These are phyloP conservation scores for Hypholoma fasciculare DNA, from an alignment of 768 basidiomycete genomes.

Conservation along the genomic window DNA sequence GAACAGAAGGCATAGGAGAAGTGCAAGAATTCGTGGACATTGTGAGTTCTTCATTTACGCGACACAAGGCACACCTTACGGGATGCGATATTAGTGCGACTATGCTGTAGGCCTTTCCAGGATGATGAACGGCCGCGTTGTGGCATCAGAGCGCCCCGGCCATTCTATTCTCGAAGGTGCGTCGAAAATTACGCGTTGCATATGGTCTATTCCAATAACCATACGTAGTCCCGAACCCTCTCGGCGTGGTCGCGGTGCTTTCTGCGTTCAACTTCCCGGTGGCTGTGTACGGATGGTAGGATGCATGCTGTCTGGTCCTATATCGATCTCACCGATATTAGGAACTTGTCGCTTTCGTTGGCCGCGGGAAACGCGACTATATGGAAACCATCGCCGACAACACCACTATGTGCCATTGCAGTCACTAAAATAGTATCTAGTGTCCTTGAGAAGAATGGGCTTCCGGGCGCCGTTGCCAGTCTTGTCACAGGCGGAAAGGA, in stretches of 20 bases:
- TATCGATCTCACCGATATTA: slow-evolving; percentile 27
- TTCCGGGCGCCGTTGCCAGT: slow-evolving; percentile 82
- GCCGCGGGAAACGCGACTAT: slow-evolving; percentile 91
- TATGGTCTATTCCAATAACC: slow-evolving; percentile 16
- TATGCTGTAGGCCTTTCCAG: slow-evolving; percentile 91
- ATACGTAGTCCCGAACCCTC: slow-evolving; percentile 81
- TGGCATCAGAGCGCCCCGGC: slow-evolving; percentile 87
- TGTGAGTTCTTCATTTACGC: slow-evolving; percentile 47
- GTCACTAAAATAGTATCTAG: slow-evolving; percentile 80
- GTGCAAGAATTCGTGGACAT: slow-evolving; percentile 96
- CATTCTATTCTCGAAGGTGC: slow-evolving; percentile 89
- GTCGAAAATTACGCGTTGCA: slow-evolving; percentile 11
- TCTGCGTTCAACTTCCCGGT: slow-evolving; percentile 98
- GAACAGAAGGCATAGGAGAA: slow-evolving; percentile 88
- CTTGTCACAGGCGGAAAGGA: slow-evolving; percentile 85
- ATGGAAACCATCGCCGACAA: slow-evolving; percentile 94
- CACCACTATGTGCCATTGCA: slow-evolving; percentile 89
- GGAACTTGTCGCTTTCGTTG: slow-evolving; percentile 89
- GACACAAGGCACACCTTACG: slow-evolving; percentile 3
- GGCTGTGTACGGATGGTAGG: slow-evolving; percentile 87
- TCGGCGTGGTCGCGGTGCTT: slow-evolving; percentile 70
- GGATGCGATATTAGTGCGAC: slow-evolving; percentile 64
- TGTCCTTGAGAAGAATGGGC: slow-evolving; percentile 79
- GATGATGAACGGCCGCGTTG: slow-evolving; percentile 90
- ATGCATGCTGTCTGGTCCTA: slow-evolving; percentile 3